Conservation (phyloP, 257 asterid genomes). For the Penstemon eatonii region DNA sequence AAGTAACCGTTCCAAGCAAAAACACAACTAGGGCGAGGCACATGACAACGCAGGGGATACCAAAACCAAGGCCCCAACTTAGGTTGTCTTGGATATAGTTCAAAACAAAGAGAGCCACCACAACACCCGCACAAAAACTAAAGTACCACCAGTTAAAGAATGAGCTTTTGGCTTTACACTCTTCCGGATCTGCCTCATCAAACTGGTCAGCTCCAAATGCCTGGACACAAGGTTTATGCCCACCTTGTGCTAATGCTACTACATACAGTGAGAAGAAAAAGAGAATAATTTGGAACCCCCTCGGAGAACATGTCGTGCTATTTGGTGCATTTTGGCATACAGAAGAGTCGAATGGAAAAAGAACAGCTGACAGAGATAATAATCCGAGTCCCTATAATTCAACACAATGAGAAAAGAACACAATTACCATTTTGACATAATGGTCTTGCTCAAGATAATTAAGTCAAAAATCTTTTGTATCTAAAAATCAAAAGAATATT, state of each 20-base stretch:
- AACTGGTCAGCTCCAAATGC: constrained; percentile 83
- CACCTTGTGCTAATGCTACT: constrained; percentile 65
- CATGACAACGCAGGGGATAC: constrained; percentile 66
- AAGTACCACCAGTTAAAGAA: constrained; percentile 82
- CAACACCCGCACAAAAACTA: constrained; percentile 41
- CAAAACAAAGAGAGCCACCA: constrained; percentile 41
- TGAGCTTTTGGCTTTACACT: constrained; percentile 65
- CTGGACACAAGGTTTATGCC: constrained; percentile 75
- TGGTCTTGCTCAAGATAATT: constrained; percentile 1
- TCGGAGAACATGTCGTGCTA: constrained; percentile 41
- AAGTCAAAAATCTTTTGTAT: constrained; percentile 8
- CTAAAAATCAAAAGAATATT: background rate
- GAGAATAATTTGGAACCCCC: constrained; percentile 39
- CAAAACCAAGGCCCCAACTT: constrained; percentile 80
- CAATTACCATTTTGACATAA: constrained; percentile 16
- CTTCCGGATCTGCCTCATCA: constrained; percentile 53
- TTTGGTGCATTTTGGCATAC: constrained; percentile 34
- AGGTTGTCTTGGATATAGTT: constrained; percentile 68
- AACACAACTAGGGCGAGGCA: constrained; percentile 51
- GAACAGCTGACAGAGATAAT: constrained; percentile 48
- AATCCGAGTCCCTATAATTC: constrained; percentile 44
- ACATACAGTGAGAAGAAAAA: constrained; percentile 61
- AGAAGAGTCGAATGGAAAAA: constrained; percentile 33
- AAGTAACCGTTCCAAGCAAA: constrained; percentile 54
- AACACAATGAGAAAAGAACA: constrained; percentile 9